Base-by-base conservation (phyloP, 257 asterid species). In the Voacanga thouarsii region DNA sequence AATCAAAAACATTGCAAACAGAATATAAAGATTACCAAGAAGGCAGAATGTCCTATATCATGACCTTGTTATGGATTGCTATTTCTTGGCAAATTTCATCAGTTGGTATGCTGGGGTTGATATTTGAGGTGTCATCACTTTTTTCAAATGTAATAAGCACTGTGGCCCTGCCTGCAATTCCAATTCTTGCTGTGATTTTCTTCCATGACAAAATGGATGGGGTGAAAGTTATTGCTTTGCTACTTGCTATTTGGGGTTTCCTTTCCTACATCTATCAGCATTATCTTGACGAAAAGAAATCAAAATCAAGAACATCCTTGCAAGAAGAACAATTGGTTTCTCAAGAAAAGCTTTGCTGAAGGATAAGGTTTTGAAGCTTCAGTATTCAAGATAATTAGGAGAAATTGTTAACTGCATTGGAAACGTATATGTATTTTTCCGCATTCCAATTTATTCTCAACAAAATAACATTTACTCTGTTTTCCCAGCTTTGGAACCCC, bases 161-260 rank as follows among this genome's bases (percentile, higher is more conserved):
- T 11, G 19, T 85, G 30, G 76, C 80, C 2, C 49, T 81, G 78
- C 86, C 89, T 16, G 50, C 59, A 19, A 53, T 83, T 69, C 87
- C 89, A 12, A 71, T 86, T 68, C 79, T 83, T 83, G 85, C 89
- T 63, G 89, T 86, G 75, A 68, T 86, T 50, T 75, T 83, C 39
- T 83, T 81, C 73, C 71, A 77, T 55, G 89, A 86, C 53, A 86
- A 79, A 73, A 86, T 86, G 89, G 84, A 83, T 74, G 89, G 89
- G 5, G 80, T 73, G 44, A 86, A 86, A 68, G 75, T 83, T 5
- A 81, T 86, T 19, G 65, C 87, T 28, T 56, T 86, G 79, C 9
- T 86, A 33, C 85, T 86, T 33, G 85, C 89, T 28, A 47, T 86
- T 33, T 86, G 89, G 89, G 89, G 87, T 7, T 86, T 83, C 51